Base-by-base conservation (phyloP, 2,329 filamentous ascomycete species). In the Gnomoniopsis smithogilvyi region DNA sequence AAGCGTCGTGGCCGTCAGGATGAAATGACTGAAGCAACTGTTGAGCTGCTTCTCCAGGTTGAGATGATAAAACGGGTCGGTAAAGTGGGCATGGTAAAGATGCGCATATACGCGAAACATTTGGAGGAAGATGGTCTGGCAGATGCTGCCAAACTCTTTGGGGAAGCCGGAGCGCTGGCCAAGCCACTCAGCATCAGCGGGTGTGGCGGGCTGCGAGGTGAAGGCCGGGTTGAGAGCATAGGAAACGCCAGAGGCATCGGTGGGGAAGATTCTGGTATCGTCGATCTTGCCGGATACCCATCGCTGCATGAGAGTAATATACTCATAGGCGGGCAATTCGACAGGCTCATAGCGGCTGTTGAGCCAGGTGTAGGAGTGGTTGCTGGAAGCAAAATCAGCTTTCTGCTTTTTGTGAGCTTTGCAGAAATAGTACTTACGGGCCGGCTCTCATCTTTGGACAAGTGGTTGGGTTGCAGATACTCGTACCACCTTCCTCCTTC, bases 81-180 rank as follows among this genome's bases (percentile, higher is more conserved):
- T 74, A 73, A 87, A 96, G 74, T 96, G 91, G 61, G 90, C 88
- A 79, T 92, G 93, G 77, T 96, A 96, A 62, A 96, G 85, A 74
- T 96, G 91, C 49, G 91, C 89, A 69, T 96, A 96, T 66, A 94
- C 91, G 59, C 91, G 87, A 78, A 96, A 94, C 85, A 96, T 95
- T 74, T 94, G 91, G 68, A 90, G 86, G 77, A 94, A 90, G 66
- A 93, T 92, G 48, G 85, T 85, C 76, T 91, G 90, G 78, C 91
- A 91, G 68, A 93, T 90, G 63, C 84, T 80, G 65, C 89, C 81
- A 71, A 94, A 95, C 46, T 88, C 87, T 65, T 85, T 82, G 2
- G 91, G 91, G 72, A 96, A 96, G 8, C 91, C 91, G 62, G 88
- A 91, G 19, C 87, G 83, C 75, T 92, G 91, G 65, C 91, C 91